phyloP scores from a whole-genome alignment of 2,329 filamentous ascomycete species.

The Neopestalotiopsis clavispora region DNA sequence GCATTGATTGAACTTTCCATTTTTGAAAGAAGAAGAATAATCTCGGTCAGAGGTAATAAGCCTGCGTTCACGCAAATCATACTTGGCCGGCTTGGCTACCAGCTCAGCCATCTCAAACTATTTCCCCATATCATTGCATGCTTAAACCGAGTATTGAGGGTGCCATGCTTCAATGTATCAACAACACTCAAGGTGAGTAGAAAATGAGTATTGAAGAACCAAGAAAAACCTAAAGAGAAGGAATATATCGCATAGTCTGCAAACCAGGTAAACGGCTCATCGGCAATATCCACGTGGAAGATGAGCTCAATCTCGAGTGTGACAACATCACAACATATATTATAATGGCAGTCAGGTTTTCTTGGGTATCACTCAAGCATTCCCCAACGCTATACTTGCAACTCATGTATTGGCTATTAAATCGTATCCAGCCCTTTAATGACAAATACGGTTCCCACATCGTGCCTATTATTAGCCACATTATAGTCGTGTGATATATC shows the following conservation, averaged over 20 bases:
- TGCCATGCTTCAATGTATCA: too few species aligned
- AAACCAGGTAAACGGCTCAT: constrained; percentile 1
- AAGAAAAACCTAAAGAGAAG: too few species aligned
- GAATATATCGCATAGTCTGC: neutral
- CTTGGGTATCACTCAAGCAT: neutral
- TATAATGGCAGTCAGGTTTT: neutral
- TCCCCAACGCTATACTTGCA: neutral
- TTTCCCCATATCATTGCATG: too few species aligned
- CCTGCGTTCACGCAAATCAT: too few species aligned
- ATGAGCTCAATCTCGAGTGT: neutral
- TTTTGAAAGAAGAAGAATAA: too few species aligned
- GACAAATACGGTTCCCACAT: neutral
- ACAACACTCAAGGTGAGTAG: too few species aligned
- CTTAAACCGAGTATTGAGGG: too few species aligned
- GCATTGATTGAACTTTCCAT: too few species aligned
- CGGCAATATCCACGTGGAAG: neutral
- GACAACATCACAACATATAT: neutral
- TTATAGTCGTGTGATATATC: constrained; percentile 7
- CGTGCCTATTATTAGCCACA: constrained; percentile 1
- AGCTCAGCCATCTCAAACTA: too few species aligned
- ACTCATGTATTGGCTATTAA: neutral
- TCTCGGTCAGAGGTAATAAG: too few species aligned
- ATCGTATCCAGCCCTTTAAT: neutral
- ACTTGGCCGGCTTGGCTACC: too few species aligned
- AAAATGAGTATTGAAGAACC: too few species aligned